Evolutionary conservation across 139 green algal species (phyloP).

Genomic region (Volvox africanus): DNA sequence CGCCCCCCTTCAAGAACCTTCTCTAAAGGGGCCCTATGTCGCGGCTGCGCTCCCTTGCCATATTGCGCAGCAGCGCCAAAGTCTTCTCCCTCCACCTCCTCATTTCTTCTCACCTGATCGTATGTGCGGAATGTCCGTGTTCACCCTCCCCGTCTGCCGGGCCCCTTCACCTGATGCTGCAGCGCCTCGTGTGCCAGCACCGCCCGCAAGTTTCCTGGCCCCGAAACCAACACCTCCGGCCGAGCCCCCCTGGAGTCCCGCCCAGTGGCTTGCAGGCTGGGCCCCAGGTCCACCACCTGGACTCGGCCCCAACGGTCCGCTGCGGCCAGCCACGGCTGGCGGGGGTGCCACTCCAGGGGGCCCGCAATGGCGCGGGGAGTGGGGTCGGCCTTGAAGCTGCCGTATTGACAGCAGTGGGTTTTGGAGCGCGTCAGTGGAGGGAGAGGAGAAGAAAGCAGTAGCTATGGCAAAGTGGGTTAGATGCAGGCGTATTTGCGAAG

Average conservation of each 20-base stretch:
- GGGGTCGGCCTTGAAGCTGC: conserved; percentile 32
- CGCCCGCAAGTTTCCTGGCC: background rate
- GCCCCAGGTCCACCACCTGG: conserved; percentile 2
- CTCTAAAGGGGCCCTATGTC: background rate
- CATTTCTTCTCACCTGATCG: background rate
- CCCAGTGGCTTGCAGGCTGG: background rate
- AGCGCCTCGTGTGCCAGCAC: conserved; percentile 52
- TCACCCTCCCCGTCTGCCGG: background rate
- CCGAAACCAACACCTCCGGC: background rate
- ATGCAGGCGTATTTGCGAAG: background rate
- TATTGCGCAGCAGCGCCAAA: background rate
- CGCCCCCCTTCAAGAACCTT: background rate
- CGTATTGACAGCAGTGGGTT: background rate
- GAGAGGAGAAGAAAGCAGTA: background rate
- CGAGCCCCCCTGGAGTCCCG: background rate
- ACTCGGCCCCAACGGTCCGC: conserved; percentile 23
- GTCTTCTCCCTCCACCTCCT: background rate
- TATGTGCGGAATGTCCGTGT: no score
- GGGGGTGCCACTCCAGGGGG: conserved; percentile 52
- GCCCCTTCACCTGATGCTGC: conserved; percentile 46
- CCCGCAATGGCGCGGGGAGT: background rate
- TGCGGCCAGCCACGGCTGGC: conserved; percentile 34
- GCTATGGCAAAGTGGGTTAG: background rate
- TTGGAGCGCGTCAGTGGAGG: background rate
- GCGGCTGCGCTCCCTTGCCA: background rate